phyloP scores from a whole-genome alignment of 306 rosid genomes.

The Casuarina equisetifolia region DNA sequence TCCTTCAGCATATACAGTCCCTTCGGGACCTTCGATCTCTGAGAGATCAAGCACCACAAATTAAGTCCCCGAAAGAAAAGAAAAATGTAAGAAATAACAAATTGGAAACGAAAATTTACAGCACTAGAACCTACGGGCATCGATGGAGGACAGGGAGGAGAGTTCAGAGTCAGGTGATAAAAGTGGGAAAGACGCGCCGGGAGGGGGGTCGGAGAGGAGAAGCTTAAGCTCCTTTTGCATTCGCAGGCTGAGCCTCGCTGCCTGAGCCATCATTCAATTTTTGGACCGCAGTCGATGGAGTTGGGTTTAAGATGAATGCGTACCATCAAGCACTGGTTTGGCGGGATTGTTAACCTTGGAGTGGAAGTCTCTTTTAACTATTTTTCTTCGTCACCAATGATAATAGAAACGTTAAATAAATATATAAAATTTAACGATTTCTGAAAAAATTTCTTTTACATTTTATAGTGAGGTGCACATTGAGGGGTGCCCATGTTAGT shows the following conservation, averaged over 20 bases:
- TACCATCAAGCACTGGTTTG: background rate
- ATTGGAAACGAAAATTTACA: background rate
- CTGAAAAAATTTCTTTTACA: too few relatives aligned
- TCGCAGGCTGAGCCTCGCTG: constrained; percentile 45
- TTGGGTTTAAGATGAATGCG: background rate
- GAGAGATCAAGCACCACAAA: background rate
- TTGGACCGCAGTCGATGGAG: constrained; percentile 11
- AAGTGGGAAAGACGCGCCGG: constrained; percentile 34
- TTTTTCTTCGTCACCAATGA: too few relatives aligned
- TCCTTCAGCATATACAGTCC: constrained; percentile 36
- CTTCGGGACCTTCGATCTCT: constrained; percentile 43
- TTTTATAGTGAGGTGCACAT: too few relatives aligned
- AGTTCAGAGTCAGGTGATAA: constrained; percentile 23
- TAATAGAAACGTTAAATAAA: too few relatives aligned
- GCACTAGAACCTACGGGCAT: constrained; percentile 28
- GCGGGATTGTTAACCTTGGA: too few relatives aligned
- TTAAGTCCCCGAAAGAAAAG: background rate
- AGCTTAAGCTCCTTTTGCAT: constrained; percentile 49
- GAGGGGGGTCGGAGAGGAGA: constrained; percentile 48
- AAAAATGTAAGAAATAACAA: background rate
- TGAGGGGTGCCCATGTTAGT: too few relatives aligned
- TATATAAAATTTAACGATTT: too few relatives aligned
- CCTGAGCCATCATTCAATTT: constrained; percentile 36
- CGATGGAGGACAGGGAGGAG: constrained; percentile 30
- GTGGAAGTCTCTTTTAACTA: too few relatives aligned